These are phyloP conservation scores for Stereocaulon alpinum DNA, from an alignment of 495 filamentous ascomycete species.

Conservation along the genomic window DNA sequence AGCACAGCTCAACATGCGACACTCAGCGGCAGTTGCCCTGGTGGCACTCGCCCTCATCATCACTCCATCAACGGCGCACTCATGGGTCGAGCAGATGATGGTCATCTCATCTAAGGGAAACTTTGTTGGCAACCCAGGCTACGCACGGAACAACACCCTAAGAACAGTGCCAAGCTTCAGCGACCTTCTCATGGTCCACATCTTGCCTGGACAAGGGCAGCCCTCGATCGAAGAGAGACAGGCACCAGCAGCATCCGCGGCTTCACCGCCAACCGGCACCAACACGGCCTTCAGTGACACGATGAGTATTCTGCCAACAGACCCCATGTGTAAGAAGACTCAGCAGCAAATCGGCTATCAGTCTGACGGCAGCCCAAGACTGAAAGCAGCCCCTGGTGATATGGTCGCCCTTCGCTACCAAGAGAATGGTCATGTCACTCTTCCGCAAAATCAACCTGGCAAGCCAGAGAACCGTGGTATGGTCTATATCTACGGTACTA, in stretches of 20 bases:
- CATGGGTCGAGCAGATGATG: constrained; percentile 68
- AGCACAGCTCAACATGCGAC: constrained; percentile 4
- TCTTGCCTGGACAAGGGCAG: constrained; percentile 34
- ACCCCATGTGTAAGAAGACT: constrained; percentile 44
- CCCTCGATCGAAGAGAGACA: constrained; percentile 23
- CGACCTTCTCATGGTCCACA: constrained; percentile 41
- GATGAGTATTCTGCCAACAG: constrained; percentile 29
- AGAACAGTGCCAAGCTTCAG: constrained; percentile 39
- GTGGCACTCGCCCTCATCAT: constrained; percentile 29
- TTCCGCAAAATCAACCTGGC: constrained; percentile 43
- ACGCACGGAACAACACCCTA: constrained; percentile 48
- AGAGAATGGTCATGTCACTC: constrained; percentile 83
- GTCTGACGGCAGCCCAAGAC: constrained; percentile 45
- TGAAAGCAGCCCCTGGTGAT: constrained; percentile 56
- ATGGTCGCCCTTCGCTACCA: constrained; percentile 63
- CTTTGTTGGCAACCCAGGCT: constrained; percentile 61
- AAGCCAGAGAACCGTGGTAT: constrained; percentile 64
- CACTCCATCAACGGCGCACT: constrained; percentile 44
- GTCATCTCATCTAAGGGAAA: constrained; percentile 61
- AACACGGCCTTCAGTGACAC: constrained; percentile 20
- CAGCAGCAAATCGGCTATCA: constrained; percentile 43
- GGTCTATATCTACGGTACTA: constrained; percentile 77
- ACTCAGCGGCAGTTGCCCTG: constrained; percentile 17
- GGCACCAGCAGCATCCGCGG: neutral
- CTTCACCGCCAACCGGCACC: constrained; percentile 20